Base-by-base conservation (phyloP, 2,329 filamentous ascomycete genomes). In the Phialocephala sp. region DNA sequence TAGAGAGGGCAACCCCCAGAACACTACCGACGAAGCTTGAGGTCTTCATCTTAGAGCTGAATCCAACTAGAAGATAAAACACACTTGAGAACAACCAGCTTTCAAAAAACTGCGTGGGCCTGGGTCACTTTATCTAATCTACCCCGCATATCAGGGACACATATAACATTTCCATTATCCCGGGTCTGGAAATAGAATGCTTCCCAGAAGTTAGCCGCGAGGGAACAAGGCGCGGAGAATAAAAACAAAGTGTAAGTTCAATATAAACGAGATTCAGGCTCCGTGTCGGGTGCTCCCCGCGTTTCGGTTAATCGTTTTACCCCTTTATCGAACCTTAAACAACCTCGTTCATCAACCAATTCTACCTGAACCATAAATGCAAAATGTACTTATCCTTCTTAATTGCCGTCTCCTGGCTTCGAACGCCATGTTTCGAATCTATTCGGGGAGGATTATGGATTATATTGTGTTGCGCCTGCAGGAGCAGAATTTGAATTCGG, bases 41-140 rank as follows among this genome's bases (percentile, higher is more conserved):
- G 24, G 66, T 62, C 69, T 69, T 73, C 74, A 75, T 76, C 24
- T 58, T 72, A 64, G 47, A 60, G 55, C 32, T 36, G 57, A 67
- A 66, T 59, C 50, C 62, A 60, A 64, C 64, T 52, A 8, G 8
- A 12, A 32, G 58, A 32, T 50, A 69, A 54, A 60, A 52, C 43
- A 36, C 52, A 24, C 45, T 50, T 50, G 1, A 24, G 22, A 24
- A 65, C 11, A 60, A 32, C 58, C 32, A 62, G 27, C 45, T n/a
- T 41, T 32, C 36, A 58, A 56, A 18, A 54, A 18, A 54, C 15
- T 2, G 22, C 11, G 24, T 32, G 50, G 45, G 54, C 55, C 37
- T 57, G n/a, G 56, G 45, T 52, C 57, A 66, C 59, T 65, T 69
- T 71, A 69, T 69, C 62, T 60, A 27, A 64, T 18, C 12, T 54